Evolutionary conservation across 177 flowering plant species (phyloP), one percentile per base, ranked within the genome.

Genomic region (Vitis hybrid): DNA sequence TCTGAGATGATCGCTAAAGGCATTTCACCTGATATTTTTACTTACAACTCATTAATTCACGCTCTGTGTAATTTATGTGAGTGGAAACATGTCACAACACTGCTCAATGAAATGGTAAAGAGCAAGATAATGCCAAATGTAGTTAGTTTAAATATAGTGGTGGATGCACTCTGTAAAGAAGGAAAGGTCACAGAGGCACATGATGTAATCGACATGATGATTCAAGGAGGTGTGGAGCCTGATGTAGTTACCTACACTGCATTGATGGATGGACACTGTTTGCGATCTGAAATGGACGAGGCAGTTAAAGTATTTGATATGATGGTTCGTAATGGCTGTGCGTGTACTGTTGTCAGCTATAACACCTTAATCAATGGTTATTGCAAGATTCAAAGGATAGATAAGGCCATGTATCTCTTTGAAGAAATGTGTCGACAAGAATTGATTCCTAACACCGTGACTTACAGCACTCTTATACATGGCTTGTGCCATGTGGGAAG

Each of bases 31-130:
- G 23, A 74, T 62, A 12, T 67, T 10, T 40, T 70, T 26, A 70
- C 77, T 26, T 78, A 78, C 74, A 78, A 23, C 61, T 56, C 59
- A 3, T 52, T 78, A 3, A 63, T 78, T 26, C 66, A 71, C 3
- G 72, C 73, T 2, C 45, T 34, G 0, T 40, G 45, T 40, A 5
- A 7, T 40, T 40, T 40, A 7, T 40, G 45, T 5, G 45, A 40
- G 45, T 40, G 45, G 45, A 40, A 40, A 5, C 45, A 40, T 0
- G 45, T 40, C 8, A 40, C 7, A 40, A 40, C 45, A 40, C 45
- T 40, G 45, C 45, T 40, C 8, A 5, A 40, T 40, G 45, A 40
- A 40, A 40, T 40, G 45, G 45, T 40, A 40, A 40, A 40, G 6
- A 40, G 45, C 45, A 40, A 40, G 45, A 40, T 40, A 40, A 40